A percentile compares a stretch with the other conserved stretches of the same genome.
Conservation (phyloP, 2,329 filamentous ascomycete genomes). For the Penicillium frequentans region DNA sequence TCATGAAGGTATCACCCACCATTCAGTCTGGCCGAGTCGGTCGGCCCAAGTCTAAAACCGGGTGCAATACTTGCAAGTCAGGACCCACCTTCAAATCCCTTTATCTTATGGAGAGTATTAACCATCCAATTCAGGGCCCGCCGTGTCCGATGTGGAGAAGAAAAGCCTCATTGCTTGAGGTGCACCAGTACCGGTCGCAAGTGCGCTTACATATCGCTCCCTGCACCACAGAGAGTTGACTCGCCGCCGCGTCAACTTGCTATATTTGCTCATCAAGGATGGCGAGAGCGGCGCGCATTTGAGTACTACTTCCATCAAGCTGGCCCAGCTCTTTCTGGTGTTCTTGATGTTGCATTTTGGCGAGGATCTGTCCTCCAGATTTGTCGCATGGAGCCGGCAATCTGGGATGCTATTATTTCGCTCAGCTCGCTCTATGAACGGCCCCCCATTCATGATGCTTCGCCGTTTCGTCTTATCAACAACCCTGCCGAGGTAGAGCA, state of each 20-base stretch:
- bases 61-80: conserved; percentile 26
- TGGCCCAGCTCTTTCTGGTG: conserved; percentile 24
- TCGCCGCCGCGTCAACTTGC: conserved; percentile 1
- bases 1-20: not conserved
- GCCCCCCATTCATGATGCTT: conserved; percentile 15
- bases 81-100: not conserved
- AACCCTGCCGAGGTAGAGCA: conserved; percentile 10
- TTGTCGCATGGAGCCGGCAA: conserved; percentile 23
- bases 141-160: conserved; percentile 16
- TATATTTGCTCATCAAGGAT: conserved; percentile 4
- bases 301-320: conserved; percentile 27
- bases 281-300: conserved; percentile 28
- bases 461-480: conserved; percentile 10
- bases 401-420: conserved; percentile 31
- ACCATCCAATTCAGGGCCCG: conserved; percentile 6
- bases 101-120: not conserved
- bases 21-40: conserved; percentile 12
- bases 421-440: conserved; percentile 28
- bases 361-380: conserved; percentile 26
- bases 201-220: conserved; percentile 10
- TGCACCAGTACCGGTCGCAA: conserved; percentile 19
- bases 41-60: conserved; percentile 20
- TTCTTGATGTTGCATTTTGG: conserved; percentile 29
- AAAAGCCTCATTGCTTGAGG: conserved; percentile 17
- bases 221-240: not conserved